Conservation (phyloP, 148 eudicot genomes). For the Spergularia bocconei region DNA sequence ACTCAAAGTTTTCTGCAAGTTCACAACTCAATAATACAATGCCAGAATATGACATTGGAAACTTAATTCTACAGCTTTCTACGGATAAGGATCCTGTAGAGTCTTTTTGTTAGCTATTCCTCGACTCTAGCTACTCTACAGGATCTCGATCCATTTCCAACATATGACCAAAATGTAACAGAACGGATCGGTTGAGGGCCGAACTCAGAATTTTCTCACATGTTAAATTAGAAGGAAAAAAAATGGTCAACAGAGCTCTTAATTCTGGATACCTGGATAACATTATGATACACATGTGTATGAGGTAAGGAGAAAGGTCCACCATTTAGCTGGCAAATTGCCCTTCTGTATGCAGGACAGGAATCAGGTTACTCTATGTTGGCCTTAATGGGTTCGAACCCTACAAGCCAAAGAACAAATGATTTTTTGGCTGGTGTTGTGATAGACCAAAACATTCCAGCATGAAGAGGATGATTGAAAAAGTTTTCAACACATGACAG, state of each 20-base stretch:
- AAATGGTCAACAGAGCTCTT: background rate
- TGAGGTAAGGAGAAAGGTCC: background rate
- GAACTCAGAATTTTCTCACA: background rate
- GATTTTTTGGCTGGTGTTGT: too few relatives aligned
- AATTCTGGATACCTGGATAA: background rate
- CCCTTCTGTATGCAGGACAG: background rate
- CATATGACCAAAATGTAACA: background rate
- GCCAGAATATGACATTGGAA: background rate
- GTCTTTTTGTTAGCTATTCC: too few relatives aligned
- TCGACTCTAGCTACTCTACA: too few relatives aligned
- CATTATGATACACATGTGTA: slow-evolving; percentile 4
- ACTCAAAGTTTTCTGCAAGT: background rate
- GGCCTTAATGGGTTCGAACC: background rate
- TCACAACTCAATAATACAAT: background rate
- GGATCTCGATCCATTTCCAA: background rate
- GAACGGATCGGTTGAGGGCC: background rate
- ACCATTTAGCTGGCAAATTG: background rate
- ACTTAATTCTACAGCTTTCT: background rate
- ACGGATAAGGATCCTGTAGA: too few relatives aligned
- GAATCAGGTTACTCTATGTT: background rate
- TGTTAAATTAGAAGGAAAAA: background rate
- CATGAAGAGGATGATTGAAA: background rate
- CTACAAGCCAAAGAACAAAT: background rate
- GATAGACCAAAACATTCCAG: background rate
- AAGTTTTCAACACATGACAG: background rate